Conservation (phyloP, 495 filamentous ascomycete genomes). For the Bombardia bombarda region DNA sequence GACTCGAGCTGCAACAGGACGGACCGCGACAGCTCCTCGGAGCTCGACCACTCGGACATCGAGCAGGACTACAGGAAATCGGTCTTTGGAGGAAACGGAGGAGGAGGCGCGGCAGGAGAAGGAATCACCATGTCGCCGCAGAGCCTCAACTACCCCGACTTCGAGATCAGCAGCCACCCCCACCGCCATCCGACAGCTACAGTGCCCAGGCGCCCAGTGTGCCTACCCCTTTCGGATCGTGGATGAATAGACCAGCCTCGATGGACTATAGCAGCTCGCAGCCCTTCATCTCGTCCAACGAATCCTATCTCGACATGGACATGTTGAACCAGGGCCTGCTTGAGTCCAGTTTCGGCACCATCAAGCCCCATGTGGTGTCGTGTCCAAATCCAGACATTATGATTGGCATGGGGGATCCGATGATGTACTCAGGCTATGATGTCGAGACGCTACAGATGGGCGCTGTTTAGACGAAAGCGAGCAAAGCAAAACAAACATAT, state of each 20-base stretch:
- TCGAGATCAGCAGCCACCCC: slow-evolving; percentile 24
- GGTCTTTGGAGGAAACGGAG: slow-evolving; percentile 23
- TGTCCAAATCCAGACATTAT: slow-evolving; percentile 39
- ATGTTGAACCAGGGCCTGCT: slow-evolving; percentile 36
- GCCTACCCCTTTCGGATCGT: slow-evolving; percentile 12
- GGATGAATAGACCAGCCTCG: slow-evolving; percentile 27
- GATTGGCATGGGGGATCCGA: slow-evolving; percentile 42
- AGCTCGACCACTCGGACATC: slow-evolving; percentile 44
- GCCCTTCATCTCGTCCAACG: slow-evolving; percentile 16
- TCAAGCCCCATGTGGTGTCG: slow-evolving; percentile 39
- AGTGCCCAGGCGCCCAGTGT: slow-evolving; percentile 21
- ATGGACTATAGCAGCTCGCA: slow-evolving; percentile 21
- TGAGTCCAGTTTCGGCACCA: slow-evolving; percentile 37
- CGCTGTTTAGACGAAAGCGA: too few relatives aligned
- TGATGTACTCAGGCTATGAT: slow-evolving; percentile 37
- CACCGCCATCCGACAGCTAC: slow-evolving; percentile 24
- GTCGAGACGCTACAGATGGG: slow-evolving; percentile 17
- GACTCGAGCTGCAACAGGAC: slow-evolving; percentile 27
- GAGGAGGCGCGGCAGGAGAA: slow-evolving; percentile 7
- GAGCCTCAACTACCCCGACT: slow-evolving; percentile 36
- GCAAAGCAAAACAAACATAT: too few relatives aligned
- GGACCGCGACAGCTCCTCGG: slow-evolving; percentile 44
- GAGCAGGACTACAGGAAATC: slow-evolving; percentile 41
- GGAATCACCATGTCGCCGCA: slow-evolving; percentile 37
- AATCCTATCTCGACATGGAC: slow-evolving; percentile 29